Evolutionary conservation across 164 flowering plant species (phyloP).

Genomic region (Aristolochia fimbriata): DNA sequence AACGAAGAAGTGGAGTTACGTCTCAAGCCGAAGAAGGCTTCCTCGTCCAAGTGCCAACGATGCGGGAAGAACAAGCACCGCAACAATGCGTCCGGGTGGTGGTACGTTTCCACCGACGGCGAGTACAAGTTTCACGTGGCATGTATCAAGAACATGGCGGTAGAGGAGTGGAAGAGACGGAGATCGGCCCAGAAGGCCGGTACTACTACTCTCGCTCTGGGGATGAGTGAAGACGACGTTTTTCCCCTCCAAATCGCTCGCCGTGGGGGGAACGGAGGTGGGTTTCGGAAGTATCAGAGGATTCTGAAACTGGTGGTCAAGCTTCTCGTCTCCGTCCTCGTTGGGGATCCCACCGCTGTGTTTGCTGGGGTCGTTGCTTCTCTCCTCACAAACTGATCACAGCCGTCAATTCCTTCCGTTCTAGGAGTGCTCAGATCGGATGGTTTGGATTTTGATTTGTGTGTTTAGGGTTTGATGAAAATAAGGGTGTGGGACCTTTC

Average conservation of each 20-base stretch:
- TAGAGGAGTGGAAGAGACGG: background rate
- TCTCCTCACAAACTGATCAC: no score
- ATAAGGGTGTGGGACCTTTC: no score
- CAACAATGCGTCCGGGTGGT: background rate
- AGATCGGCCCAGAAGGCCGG: background rate
- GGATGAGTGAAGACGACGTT: no score
- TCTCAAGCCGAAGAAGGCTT: background rate
- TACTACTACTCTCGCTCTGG: no score
- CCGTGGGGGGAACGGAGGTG: background rate
- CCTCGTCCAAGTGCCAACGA: background rate
- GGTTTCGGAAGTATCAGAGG: background rate
- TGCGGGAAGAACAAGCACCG: slow-evolving; percentile 1
- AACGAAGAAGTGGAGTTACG: background rate
- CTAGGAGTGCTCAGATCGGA: no score
- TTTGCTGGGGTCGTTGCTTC: background rate
- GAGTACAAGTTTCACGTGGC: background rate
- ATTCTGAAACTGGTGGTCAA: background rate
- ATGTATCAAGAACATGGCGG: background rate
- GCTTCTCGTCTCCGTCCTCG: background rate
- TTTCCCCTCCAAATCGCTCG: background rate
- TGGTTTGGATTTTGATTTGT: no score
- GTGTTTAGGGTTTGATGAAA: no score
- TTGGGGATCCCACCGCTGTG: background rate
- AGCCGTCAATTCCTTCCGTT: no score
- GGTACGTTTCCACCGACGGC: background rate